Percentiles rank a stretch among this genome's conserved stretches.
phyloP scores from a whole-genome alignment of 345 rosid species.

The Hibiscus tridactylites region DNA sequence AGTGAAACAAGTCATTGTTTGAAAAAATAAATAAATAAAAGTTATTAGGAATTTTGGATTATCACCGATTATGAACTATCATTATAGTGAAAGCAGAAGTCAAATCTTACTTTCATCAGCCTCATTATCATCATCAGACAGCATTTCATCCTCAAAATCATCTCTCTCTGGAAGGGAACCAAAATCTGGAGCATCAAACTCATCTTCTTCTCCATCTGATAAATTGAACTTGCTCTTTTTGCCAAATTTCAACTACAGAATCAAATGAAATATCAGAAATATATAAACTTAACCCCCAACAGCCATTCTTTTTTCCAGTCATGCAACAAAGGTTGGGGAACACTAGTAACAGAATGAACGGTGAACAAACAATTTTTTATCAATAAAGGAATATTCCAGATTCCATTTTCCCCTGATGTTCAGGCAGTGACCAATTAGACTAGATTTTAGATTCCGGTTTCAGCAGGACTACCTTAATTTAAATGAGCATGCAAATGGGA shows the following conservation, averaged over 20 bases:
- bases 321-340: no score
- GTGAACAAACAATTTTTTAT: no score
- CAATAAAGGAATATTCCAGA: no score
- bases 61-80: neutral
- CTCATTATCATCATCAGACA: constrained; percentile 52
- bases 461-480: no score
- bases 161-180: constrained; percentile 42
- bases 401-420: no score
- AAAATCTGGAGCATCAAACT: constrained; percentile 35
- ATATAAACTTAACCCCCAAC: neutral
- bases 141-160: constrained; percentile 66
- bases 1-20: neutral
- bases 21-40: neutral
- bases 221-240: constrained; percentile 73
- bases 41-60: neutral
- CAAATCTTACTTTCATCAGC: constrained; percentile 28
- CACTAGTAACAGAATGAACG: no score
- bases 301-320: neutral
- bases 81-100: neutral
- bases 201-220: constrained; percentile 85
- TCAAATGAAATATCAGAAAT: neutral
- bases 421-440: no score
- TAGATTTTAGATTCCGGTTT: no score
- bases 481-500: no score
- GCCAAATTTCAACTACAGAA: constrained; percentile 41